Conservation (phyloP, 768 basidiomycete genomes). For the Macrolepiota albuminosa region DNA sequence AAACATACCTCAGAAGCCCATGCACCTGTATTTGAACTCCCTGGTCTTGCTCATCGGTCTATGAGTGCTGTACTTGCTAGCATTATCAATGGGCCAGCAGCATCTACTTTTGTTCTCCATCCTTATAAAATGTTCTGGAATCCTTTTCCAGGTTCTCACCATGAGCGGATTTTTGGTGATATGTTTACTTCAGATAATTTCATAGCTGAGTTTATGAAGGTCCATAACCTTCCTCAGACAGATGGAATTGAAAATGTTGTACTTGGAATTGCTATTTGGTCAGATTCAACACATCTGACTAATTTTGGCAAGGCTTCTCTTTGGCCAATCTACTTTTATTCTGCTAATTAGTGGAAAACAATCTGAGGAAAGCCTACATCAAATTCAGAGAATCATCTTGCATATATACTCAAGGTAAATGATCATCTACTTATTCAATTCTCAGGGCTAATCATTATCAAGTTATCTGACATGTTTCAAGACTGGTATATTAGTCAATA, state of each 20-base stretch:
- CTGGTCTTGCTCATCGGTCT: conserved; percentile 20
- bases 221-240: background rate
- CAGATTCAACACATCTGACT: conserved; percentile 31
- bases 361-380: background rate
- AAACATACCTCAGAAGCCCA: background rate
- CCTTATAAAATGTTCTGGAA: conserved; percentile 17
- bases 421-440: background rate
- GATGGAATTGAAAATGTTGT: background rate
- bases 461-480: background rate
- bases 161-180: conserved; percentile 1
- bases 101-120: conserved; percentile 7
- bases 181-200: background rate
- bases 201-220: background rate
- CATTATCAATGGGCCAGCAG: conserved; percentile 11
- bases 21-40: conserved; percentile 15
- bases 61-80: conserved; percentile 20
- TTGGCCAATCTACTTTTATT: background rate
- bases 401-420: background rate
- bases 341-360: background rate
- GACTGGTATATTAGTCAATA: background rate
- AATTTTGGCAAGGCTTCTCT: conserved; percentile 27
- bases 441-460: conserved; percentile 23
- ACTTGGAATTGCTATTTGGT: conserved; percentile 24
- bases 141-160: background rate
- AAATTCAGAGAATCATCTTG: background rate